Evolutionary conservation across 352 stramenopile species (phyloP), one percentile per base, ranked within the genome.

Genomic region (Phytopythium oedochilum): DNA sequence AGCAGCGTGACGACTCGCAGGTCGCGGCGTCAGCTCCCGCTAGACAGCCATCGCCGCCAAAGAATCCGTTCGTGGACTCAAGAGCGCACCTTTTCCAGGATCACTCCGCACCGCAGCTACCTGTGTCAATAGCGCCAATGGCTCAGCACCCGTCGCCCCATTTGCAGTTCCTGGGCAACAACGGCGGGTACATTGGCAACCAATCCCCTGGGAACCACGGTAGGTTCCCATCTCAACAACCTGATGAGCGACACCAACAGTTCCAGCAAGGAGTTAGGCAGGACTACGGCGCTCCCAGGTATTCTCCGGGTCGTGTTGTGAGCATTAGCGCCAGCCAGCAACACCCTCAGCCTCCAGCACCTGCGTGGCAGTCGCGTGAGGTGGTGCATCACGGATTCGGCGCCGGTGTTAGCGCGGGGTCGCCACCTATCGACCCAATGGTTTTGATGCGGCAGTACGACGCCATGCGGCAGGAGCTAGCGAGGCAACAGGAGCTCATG

Each of bases 21-120:
- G 22, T 48, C 14, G 5, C 12, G 14, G 12, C 23, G 14, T 23
- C 23, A 6, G 10, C 25, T 10, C 22, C 23, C 17, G 40, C n/a
- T 5, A 25, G 42, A 53, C 26, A 53, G 62, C 45, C 43, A 29
- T 23, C 57, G 23, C 12, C 64, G 63, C 49, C 31, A 47, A 64
- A 72, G 34, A 71, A 84, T 40, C 71, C 76, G 25, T 85, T 84
- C 28, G 59, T 61, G 6, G 84, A 87, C 31, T 76, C 76, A 1
- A 59, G 73, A 31, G 76, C 73, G 25, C 70, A 80, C 49, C 35
- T 85, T 38, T 87, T 85, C 36, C 60, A 85, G 35, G 73, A 85
- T 22, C 52, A 31, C 14, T 17, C 64, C 18, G 62, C 61, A 6
- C 51, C 47, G 31, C 50, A 61, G 45, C 23, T 12, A 11, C 46